Conservation (phyloP, 352 stramenopile genomes). For the Elongisporangium anandrum region DNA sequence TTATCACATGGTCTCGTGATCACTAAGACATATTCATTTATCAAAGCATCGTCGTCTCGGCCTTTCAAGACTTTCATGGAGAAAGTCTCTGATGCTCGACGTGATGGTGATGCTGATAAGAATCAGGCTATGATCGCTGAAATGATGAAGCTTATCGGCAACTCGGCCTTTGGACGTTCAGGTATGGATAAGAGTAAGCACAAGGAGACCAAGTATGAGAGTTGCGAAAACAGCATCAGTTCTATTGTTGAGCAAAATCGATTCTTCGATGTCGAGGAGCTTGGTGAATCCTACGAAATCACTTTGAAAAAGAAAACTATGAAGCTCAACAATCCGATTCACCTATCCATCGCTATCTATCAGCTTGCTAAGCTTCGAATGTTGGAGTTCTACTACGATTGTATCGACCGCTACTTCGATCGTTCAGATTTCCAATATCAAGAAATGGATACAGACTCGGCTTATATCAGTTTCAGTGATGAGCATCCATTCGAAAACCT, state of each 20-base stretch:
- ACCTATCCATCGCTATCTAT: slow-evolving; percentile 9
- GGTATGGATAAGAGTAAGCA: slow-evolving; percentile 14
- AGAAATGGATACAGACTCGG: slow-evolving; percentile 12
- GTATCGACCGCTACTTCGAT: slow-evolving; percentile 11
- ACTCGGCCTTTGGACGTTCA: slow-evolving; percentile 10
- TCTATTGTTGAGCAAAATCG: slow-evolving; percentile 5
- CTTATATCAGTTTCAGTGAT: slow-evolving; percentile 8
- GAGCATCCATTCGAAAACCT: slow-evolving; percentile 9
- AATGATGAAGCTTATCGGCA: slow-evolving; percentile 14
- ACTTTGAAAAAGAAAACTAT: slow-evolving; percentile 7
- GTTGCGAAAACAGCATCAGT: slow-evolving; percentile 3
- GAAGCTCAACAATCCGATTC: slow-evolving; percentile 7
- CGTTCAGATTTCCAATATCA: slow-evolving; percentile 10
- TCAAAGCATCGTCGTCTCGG: slow-evolving; percentile 12
- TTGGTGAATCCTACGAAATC: slow-evolving; percentile 10
- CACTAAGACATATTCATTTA: slow-evolving; percentile 18
- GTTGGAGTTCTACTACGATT: slow-evolving; percentile 11
- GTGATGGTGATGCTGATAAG: slow-evolving; percentile 18
- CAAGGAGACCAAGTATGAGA: slow-evolving; percentile 11
- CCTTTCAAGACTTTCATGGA: slow-evolving; percentile 14
- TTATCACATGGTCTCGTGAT: slow-evolving; percentile 18
- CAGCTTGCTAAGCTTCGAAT: slow-evolving; percentile 10
- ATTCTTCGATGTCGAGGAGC: slow-evolving; percentile 9
- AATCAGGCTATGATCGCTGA: slow-evolving; percentile 9
- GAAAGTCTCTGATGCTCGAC: slow-evolving; percentile 16